Conservation (phyloP, 2,329 filamentous ascomycete species). For the Zymoseptoria passerinii region DNA sequence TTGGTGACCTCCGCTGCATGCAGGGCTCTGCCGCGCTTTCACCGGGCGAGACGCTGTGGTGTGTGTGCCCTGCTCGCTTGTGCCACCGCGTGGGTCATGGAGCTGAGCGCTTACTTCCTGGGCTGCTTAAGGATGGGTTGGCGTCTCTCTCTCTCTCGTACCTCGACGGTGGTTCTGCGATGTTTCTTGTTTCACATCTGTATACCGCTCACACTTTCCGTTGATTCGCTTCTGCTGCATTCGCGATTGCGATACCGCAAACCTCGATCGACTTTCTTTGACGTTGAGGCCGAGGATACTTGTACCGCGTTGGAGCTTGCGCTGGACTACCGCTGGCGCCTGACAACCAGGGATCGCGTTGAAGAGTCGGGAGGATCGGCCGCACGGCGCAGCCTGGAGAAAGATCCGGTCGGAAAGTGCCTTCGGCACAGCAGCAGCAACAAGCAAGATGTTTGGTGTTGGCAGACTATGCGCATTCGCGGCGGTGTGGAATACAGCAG, state of each 20-base stretch:
- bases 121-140: background rate
- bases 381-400: background rate
- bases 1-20: background rate
- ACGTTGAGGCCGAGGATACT: background rate
- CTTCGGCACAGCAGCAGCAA: background rate
- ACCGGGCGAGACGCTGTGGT: background rate
- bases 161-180: background rate
- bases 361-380: background rate
- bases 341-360: background rate
- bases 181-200: background rate
- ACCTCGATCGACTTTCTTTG: background rate
- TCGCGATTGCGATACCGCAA: background rate
- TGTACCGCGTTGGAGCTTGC: background rate
- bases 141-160: background rate
- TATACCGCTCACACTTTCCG: background rate
- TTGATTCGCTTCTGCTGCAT: background rate
- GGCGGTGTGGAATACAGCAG: slow-evolving; percentile 13
- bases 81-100: background rate
- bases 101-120: background rate
- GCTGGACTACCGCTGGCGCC: background rate
- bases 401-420: background rate
- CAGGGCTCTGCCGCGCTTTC: background rate
- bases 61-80: background rate
- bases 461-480: slow-evolving; percentile 4
- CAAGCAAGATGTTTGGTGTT: slow-evolving; percentile 8